Evolutionary conservation across 2,329 filamentous ascomycete species (phyloP).

Genomic region (Cladosporium sp.): DNA sequence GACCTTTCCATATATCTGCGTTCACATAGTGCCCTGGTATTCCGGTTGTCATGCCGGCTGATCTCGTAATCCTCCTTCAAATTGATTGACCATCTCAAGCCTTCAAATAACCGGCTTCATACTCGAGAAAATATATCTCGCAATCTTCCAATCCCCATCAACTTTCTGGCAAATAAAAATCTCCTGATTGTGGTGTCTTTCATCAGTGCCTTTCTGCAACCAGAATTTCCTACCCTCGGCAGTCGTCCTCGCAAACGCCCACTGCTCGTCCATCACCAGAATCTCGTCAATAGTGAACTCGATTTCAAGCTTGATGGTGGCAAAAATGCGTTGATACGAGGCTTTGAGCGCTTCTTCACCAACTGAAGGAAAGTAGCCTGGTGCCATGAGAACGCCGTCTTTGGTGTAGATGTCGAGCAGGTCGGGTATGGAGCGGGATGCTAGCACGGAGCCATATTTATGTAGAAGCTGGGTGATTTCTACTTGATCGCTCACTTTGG

Average conservation of each 20-base stretch:
- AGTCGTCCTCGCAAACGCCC: conserved; percentile 17
- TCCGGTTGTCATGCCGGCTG: no score
- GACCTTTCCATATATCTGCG: no score
- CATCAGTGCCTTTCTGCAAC: conserved; percentile 13
- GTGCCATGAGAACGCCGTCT: conserved; percentile 17
- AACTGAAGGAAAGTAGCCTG: conserved; percentile 11
- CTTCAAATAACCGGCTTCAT: conserved; percentile 12
- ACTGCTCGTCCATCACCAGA: conserved; percentile 6
- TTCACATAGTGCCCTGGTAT: no score
- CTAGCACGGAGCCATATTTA: conserved; percentile 1
- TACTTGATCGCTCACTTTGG: conserved; percentile 6
- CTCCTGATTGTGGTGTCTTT: conserved; percentile 16
- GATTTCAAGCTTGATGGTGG: conserved; percentile 14
- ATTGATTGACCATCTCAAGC: no score
- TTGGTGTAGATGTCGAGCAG: conserved; percentile 49
- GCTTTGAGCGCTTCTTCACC: conserved; percentile 13
- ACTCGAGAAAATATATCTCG: conserved; percentile 17
- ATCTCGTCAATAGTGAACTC: conserved; percentile 16
- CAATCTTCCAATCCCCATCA: conserved; percentile 16
- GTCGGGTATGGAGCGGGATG: conserved; percentile 2
- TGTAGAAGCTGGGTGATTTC: conserved; percentile 6
- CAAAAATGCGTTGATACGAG: conserved; percentile 15
- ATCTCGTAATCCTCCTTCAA: no score
- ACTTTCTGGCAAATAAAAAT: conserved; percentile 16
- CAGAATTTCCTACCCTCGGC: conserved; percentile 13